Evolutionary conservation across 2,329 filamentous ascomycete genomes (phyloP).

Genomic region (Emericellopsis atlantica): DNA sequence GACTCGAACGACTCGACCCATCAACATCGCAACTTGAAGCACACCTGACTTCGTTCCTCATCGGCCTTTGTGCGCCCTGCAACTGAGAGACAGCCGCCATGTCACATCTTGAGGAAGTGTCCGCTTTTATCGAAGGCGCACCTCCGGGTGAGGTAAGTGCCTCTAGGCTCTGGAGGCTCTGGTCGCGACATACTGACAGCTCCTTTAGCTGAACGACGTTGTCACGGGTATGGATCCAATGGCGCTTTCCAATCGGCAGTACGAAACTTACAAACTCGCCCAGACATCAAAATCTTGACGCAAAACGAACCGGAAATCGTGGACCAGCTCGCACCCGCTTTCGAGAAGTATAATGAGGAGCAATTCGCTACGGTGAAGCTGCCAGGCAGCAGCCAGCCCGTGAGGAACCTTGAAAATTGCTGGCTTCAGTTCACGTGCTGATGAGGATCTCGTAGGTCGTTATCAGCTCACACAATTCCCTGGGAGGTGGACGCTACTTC

Average conservation of each 20-base stretch:
- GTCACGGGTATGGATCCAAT: conserved; percentile 53
- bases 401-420: neutral
- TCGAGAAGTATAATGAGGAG: conserved; percentile 92
- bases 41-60: too few species aligned
- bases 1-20: too few species aligned
- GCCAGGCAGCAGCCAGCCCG: conserved; percentile 62
- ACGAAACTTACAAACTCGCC: conserved; percentile 9
- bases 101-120: conserved; percentile 36
- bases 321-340: conserved; percentile 65
- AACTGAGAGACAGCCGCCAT: conserved; percentile 8
- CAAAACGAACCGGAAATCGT: conserved; percentile 55
- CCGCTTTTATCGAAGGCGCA: conserved; percentile 85
- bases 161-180: conserved; percentile 1
- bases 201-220: conserved; percentile 65
- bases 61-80: too few species aligned
- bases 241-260: neutral
- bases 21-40: too few species aligned
- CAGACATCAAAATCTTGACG: conserved; percentile 85
- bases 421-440: neutral
- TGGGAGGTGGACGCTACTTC: conserved; percentile 76
- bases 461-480: conserved; percentile 73
- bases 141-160: conserved; percentile 83
- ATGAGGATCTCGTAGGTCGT: conserved; percentile 44
- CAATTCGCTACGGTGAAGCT: conserved; percentile 85
- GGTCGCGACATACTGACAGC: too few species aligned